Evolutionary conservation across 208 protist genomes (phyloP).

Genomic region (Acanthamoeba triangularis): DNA sequence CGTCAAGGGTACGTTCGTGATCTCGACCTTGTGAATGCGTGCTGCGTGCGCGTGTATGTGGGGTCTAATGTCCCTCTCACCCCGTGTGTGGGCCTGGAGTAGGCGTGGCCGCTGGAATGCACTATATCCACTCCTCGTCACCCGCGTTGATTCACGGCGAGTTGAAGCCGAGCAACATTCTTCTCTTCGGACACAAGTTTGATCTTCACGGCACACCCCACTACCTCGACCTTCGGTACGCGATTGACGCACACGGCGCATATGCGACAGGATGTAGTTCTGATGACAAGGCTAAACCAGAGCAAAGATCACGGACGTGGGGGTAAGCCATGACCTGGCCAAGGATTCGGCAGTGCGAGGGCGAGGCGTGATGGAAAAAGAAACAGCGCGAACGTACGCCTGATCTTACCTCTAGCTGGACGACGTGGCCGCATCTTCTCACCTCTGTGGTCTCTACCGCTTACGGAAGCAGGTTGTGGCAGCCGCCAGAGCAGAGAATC

Average conservation of each 20-base stretch:
- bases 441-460: background rate
- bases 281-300: background rate
- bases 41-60: background rate
- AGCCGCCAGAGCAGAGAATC: slow-evolving; percentile 11
- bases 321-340: background rate
- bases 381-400: background rate
- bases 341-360: background rate
- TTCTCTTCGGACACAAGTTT: slow-evolving; percentile 52
- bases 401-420: background rate
- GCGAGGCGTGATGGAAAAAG: background rate
- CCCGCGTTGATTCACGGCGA: slow-evolving; percentile 16
- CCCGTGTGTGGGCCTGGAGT: background rate
- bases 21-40: background rate
- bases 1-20: slow-evolving; percentile 23
- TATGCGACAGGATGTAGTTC: background rate
- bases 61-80: no score
- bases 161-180: slow-evolving; percentile 47
- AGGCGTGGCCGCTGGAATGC: slow-evolving; percentile 32
- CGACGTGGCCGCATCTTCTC: background rate
- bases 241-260: background rate
- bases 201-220: slow-evolving; percentile 7
- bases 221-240: slow-evolving; percentile 28
- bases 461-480: background rate
- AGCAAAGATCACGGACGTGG: slow-evolving; percentile 25
- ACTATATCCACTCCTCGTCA: background rate